Conservation (phyloP, 1,139 yeast species). For the Scheffersomyces cryptocercus region DNA sequence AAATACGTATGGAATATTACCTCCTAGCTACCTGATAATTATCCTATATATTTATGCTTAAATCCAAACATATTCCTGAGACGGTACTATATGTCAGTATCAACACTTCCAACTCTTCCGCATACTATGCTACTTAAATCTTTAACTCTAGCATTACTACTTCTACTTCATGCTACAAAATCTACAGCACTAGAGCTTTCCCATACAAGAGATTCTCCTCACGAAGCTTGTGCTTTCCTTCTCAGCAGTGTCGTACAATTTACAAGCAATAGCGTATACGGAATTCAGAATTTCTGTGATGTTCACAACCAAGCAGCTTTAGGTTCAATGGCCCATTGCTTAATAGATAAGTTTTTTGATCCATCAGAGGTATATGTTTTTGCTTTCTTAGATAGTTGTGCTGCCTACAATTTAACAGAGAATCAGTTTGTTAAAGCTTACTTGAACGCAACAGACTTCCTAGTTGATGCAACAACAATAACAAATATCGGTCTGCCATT, state of each 20-base stretch:
- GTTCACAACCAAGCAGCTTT: constrained; percentile 4
- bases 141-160: neutral
- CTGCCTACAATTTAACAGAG: neutral
- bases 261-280: too few species aligned
- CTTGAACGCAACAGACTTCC: constrained; percentile 3
- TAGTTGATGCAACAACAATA: constrained; percentile 1
- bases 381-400: too few species aligned
- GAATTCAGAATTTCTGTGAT: constrained; percentile 1
- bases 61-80: too few species aligned
- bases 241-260: too few species aligned
- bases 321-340: constrained; percentile 6
- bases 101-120: too few species aligned
- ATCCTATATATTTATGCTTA: too few species aligned
- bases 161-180: neutral
- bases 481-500: neutral
- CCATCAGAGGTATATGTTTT: too few species aligned
- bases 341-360: neutral
- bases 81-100: too few species aligned
- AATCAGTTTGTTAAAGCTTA: constrained; percentile 2
- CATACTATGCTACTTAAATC: neutral
- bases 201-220: neutral
- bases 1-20: too few species aligned
- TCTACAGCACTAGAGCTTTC: neutral
- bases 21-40: too few species aligned
- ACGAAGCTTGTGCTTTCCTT: neutral